These are phyloP conservation scores for Parsonsia alboflavescens DNA, from an alignment of 257 asterid genomes.

Conservation along the genomic window DNA sequence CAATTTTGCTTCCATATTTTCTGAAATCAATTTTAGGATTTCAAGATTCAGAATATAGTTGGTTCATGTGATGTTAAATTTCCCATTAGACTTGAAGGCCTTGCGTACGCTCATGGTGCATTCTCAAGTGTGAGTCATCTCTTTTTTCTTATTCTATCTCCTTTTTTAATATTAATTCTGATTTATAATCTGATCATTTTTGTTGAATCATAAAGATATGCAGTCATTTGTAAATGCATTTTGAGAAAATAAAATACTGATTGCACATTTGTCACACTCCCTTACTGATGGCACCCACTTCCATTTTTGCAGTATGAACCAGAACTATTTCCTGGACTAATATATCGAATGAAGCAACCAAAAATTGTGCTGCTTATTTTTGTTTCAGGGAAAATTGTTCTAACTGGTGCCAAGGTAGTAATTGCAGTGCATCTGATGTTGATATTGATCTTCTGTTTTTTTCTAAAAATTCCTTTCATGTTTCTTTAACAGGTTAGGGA, in stretches of 20 bases:
- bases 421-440: not conserved
- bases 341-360: constrained; percentile 92
- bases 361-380: constrained; percentile 89
- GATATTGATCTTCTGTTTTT: not conserved
- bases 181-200: not conserved
- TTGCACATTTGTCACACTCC: not conserved
- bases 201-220: not conserved
- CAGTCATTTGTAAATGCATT: not conserved
- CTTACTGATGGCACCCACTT: not conserved
- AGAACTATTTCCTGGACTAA: constrained; percentile 86
- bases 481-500: constrained; percentile 60
- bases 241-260: not conserved
- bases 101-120: constrained; percentile 26
- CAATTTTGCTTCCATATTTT: not conserved
- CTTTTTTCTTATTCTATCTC: not conserved
- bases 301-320: constrained; percentile 72
- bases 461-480: not conserved
- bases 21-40: constrained; percentile 13
- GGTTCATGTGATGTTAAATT: constrained; percentile 29
- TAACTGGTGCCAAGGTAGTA: constrained; percentile 89
- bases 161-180: not conserved
- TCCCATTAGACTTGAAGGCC: constrained; percentile 26
- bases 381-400: constrained; percentile 92
- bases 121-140: constrained; percentile 21
- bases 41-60: constrained; percentile 25